Conservation (phyloP, 1,284 basidiomycete genomes). For the Calocybe gambosa region DNA sequence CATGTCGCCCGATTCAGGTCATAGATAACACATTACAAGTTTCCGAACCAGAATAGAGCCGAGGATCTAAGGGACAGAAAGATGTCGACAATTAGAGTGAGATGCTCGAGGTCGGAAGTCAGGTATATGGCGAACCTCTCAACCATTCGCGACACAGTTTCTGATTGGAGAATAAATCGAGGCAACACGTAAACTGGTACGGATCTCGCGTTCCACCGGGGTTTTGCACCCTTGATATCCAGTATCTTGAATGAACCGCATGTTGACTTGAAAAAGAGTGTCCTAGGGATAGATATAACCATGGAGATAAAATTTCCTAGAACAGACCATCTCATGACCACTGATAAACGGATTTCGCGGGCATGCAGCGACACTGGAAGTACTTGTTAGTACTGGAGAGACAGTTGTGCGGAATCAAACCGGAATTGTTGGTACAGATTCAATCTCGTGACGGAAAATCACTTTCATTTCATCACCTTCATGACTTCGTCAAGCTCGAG, state of each 20-base stretch:
- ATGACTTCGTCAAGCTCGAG: slow-evolving; percentile 5
- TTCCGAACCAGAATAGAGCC: background rate
- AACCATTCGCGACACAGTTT: background rate
- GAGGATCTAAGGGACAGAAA: background rate
- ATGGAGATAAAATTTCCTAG: background rate
- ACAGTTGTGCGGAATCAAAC: slow-evolving; percentile 7
- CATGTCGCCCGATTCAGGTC: background rate
- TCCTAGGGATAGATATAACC: slow-evolving; percentile 2
- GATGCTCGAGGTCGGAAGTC: background rate
- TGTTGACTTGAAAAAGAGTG: background rate
- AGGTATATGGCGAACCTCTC: background rate
- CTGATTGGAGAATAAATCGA: background rate
- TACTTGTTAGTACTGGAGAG: background rate
- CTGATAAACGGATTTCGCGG: background rate
- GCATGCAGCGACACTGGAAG: background rate
- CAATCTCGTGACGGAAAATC: background rate
- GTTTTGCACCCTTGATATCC: slow-evolving; percentile 6
- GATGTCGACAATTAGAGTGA: no score
- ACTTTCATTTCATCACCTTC: background rate
- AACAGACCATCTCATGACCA: background rate
- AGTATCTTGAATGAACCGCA: slow-evolving; percentile 4
- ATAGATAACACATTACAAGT: background rate
- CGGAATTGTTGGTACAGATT: slow-evolving; percentile 1
- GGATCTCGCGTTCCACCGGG: slow-evolving; percentile 2
- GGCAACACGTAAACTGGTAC: slow-evolving; percentile 11